Evolutionary conservation across 768 basidiomycete genomes (phyloP).

Genomic region (Boletus bicolor): DNA sequence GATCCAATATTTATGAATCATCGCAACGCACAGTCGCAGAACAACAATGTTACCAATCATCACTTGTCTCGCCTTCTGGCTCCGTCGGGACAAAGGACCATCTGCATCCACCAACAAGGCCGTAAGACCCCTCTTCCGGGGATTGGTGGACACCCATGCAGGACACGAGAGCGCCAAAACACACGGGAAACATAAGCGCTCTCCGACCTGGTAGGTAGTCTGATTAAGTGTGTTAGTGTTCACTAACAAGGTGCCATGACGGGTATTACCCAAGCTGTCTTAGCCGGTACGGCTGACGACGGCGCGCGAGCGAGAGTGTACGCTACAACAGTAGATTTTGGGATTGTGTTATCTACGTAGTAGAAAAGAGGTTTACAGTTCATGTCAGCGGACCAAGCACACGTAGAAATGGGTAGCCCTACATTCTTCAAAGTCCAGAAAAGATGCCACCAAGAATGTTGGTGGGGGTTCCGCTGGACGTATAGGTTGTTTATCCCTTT

Average conservation of each 20-base stretch:
- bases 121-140: constrained; percentile 37
- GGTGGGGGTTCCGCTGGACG: constrained; percentile 28
- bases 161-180: constrained; percentile 48
- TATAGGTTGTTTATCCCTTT: constrained; percentile 24
- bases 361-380: constrained; percentile 34
- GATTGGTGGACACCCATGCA: constrained; percentile 26
- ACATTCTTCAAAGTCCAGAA: constrained; percentile 65
- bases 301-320: constrained; percentile 35
- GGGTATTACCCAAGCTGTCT: constrained; percentile 40
- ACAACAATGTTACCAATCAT: constrained; percentile 48
- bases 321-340: constrained; percentile 36
- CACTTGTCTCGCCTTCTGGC: constrained; percentile 36
- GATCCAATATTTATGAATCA: not conserved
- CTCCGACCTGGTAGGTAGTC: constrained; percentile 25
- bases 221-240: constrained; percentile 9
- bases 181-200: constrained; percentile 42
- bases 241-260: not conserved
- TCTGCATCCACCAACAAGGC: constrained; percentile 48
- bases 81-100: constrained; percentile 37
- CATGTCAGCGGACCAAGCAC: not conserved
- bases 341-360: constrained; percentile 36
- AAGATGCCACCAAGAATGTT: constrained; percentile 50
- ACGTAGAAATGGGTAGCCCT: constrained; percentile 19
- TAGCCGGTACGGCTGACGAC: constrained; percentile 19
- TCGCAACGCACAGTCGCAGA: constrained; percentile 47